Evolutionary conservation across 2,329 filamentous ascomycete species (phyloP), one percentile per base, ranked within the genome.

Genomic region (Bertia moriformis): DNA sequence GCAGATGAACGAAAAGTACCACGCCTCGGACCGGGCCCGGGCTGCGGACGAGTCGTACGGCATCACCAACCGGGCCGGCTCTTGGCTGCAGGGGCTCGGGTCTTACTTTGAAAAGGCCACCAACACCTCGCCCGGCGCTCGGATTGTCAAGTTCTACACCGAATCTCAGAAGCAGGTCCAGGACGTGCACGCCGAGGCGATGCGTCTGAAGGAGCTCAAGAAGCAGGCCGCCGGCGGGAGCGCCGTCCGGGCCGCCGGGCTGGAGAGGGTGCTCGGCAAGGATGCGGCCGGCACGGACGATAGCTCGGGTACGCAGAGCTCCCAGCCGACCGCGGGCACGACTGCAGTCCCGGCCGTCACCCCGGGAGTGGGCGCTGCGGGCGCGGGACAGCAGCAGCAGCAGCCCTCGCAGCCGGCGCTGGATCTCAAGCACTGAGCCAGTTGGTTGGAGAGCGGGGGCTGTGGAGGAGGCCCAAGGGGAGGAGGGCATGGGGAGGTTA

Each of bases 61-160:
- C 49, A 76, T 96, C 53, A 73, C 74, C 40, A 69, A 78, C 49
- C 83, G 81, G 53, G 86, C 84, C 45, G 73, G 67, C 53, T 71
- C 62, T 42, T 55, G 79, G 43, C 62, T 73, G 43, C 67, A 69
- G 32, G 83, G 85, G 22, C 57, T 96, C 44, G 69, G 68, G 58
- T 86, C 81, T 12, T 98, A 96, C 73, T 96, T 95, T 55, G 89
- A 96, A 64, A 93, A 93, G 71, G 89, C 89, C 2, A 67, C 79
- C 41, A 80, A 71, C 56, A 93, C 87, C 0, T 86, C 87, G 7
- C 93, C 87, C 1, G 91, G 91, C 49, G 77, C 88, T 67, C 86
- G 82, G 62, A 65, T 98, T 44, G 82, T 84, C 49, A 68, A 79
- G 45, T 98, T 98, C 65, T 98, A 98, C 63, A 71, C 78, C 4